Evolutionary conservation across 495 filamentous ascomycete species (phyloP).

Genomic region (Aspergillus heteromorphus): DNA sequence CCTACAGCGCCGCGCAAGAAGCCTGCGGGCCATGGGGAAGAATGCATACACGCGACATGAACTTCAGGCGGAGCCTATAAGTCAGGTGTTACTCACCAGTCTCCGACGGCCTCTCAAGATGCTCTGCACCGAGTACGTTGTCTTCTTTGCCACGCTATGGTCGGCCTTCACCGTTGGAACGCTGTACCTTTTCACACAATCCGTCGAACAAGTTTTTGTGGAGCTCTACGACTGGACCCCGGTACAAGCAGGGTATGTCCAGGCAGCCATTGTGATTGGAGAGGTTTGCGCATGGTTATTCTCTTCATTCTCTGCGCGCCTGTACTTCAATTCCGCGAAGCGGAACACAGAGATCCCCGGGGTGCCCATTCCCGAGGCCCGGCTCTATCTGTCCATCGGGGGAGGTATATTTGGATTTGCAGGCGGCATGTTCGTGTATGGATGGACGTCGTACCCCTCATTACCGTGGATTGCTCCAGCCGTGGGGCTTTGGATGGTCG

Average conservation of each 20-base stretch:
- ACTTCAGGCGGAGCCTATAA: constrained; percentile 22
- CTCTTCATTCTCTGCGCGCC: constrained; percentile 18
- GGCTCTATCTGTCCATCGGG: constrained; percentile 27
- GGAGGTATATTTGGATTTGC: constrained; percentile 29
- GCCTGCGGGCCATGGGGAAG: constrained; percentile 23
- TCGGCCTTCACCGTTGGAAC: constrained; percentile 47
- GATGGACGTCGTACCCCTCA: constrained; percentile 30
- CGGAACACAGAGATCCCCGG: constrained; percentile 29
- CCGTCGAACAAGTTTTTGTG: constrained; percentile 34
- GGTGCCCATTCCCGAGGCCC: constrained; percentile 30
- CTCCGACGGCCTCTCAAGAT: constrained; percentile 37
- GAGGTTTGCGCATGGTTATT: constrained; percentile 25
- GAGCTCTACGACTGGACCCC: constrained; percentile 28
- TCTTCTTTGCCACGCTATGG: constrained; percentile 46
- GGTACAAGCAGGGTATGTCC: constrained; percentile 30
- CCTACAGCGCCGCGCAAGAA: constrained; percentile 28
- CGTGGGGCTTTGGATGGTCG: constrained; percentile 33
- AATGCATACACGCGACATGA: constrained; percentile 34
- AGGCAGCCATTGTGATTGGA: constrained; percentile 31
- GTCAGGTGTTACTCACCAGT: constrained; percentile 21
- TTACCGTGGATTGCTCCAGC: constrained; percentile 35
- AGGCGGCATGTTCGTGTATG: constrained; percentile 36
- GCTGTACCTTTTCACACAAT: constrained; percentile 46
- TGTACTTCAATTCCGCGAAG: constrained; percentile 26
- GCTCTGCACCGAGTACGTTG: constrained; percentile 51